These are phyloP conservation scores for Agarophyton chilense DNA, from an alignment of 23 red algal species.

Conservation along the genomic window DNA sequence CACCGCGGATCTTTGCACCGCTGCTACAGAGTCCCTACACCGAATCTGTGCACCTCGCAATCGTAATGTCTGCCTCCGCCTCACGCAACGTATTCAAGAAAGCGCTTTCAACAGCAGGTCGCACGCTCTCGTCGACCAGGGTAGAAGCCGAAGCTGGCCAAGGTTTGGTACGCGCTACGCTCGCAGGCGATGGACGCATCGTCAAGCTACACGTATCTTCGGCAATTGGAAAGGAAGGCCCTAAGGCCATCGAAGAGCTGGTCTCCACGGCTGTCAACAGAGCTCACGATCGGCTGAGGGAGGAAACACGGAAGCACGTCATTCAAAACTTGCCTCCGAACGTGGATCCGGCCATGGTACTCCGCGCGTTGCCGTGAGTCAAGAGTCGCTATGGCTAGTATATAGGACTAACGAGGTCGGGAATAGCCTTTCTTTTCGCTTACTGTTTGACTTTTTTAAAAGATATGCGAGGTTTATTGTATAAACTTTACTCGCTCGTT, in stretches of 20 bases:
- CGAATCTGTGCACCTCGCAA: neutral
- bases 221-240: constrained; percentile 62
- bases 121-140: constrained; percentile 52
- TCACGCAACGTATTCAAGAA: constrained; percentile 25
- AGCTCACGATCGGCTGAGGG: constrained; percentile 52
- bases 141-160: constrained; percentile 57
- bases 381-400: too few species aligned
- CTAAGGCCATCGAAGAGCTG: constrained; percentile 42
- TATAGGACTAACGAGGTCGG: too few species aligned
- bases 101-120: constrained; percentile 52
- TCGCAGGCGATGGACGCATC: constrained; percentile 62
- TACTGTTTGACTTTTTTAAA: too few species aligned
- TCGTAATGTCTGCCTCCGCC: neutral
- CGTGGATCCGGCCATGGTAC: constrained; percentile 65
- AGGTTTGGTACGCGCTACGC: constrained; percentile 59
- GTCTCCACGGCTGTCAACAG: constrained; percentile 51
- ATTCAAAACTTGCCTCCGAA: constrained; percentile 54
- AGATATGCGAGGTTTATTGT: too few species aligned
- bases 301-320: constrained; percentile 64
- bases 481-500: too few species aligned
- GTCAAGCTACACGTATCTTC: constrained; percentile 44
- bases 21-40: too few species aligned
- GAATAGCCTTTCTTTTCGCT: neutral
- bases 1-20: too few species aligned
- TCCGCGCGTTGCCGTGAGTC: constrained; percentile 52